Evolutionary conservation across 257 asterid genomes (phyloP), one percentile per base, ranked within the genome.

Genomic region (Solanum habrochaites): DNA sequence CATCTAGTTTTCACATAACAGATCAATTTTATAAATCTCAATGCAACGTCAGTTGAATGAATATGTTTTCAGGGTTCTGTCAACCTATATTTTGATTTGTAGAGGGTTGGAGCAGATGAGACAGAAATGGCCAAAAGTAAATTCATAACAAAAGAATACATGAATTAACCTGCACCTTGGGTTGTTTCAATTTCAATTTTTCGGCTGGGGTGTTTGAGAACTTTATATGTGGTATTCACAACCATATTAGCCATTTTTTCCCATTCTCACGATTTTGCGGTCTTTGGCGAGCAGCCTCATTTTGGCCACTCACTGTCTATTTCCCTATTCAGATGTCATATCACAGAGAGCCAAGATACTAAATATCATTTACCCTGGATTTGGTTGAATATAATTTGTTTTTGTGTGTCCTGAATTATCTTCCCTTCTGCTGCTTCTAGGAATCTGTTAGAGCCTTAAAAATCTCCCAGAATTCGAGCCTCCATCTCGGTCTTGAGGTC

Each of bases 241-340:
- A 92, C 94, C 4, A 11, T 80, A 29, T 5, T 93, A 15, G 98
- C 96, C 7, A 93, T 94, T 95, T 21, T 92, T 89, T 95, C 40
- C 98, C 98, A 1, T 93, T 92, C 86, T 95, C 93, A 95, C 21
- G 93, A 94, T 32, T 86, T 95, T 1, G 92, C 18, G 98, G 98
- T 10, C 91, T 95, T 94, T 3, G 98, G n/a, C n/a, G 98, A 18
- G 94, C 98, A 2, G 78, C 86, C 35, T 69, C 95, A 2, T 95
- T 95, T 85, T 95, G 95, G 94, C 97, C 98, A 8, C 81, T 94
- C 58, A 90, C 96, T 0, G 94, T 95, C 4, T 93, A 88, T 71
- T 94, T 93, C 80, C 96, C 98, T 2, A 85, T 92, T 25, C 94
- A 93, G 88, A 93, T 94, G 95, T 93, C 82, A 81, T 94, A 2